Conservation (phyloP, 2,329 filamentous ascomycete genomes). For the Aspergillus versicolor region DNA sequence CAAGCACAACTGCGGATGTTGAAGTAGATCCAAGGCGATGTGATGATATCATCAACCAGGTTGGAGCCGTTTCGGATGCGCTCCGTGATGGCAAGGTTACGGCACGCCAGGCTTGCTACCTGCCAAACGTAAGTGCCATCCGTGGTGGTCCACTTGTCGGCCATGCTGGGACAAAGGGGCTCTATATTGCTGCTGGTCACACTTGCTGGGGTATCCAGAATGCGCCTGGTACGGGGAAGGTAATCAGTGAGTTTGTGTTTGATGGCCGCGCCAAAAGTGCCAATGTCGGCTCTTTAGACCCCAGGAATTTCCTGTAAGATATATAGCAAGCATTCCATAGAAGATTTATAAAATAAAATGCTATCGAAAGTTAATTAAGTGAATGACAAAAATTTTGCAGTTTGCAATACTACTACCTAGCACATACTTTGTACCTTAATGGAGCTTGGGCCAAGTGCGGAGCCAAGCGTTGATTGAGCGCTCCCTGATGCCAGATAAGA, state of each 20-base stretch:
- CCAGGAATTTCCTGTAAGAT: constrained; percentile 52
- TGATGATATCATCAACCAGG: constrained; percentile 81
- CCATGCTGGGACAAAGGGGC: constrained; percentile 66
- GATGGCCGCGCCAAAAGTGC: constrained; percentile 70
- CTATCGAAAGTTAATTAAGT: too few species aligned
- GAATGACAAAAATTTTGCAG: too few species aligned
- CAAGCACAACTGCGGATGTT: constrained; percentile 72
- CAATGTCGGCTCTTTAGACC: constrained; percentile 65
- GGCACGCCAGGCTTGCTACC: constrained; percentile 84
- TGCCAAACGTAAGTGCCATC: constrained; percentile 67
- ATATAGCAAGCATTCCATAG: background rate
- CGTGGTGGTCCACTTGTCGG: constrained; percentile 76
- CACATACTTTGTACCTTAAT: background rate
- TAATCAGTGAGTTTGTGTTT: constrained; percentile 77
- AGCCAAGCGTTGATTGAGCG: constrained; percentile 26
- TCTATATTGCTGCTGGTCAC: constrained; percentile 84
- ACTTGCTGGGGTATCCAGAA: constrained; percentile 99
- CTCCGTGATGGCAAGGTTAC: constrained; percentile 69
- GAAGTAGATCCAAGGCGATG: constrained; percentile 72
- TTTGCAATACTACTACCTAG: too few species aligned
- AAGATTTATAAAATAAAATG: background rate
- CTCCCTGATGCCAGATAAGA: constrained; percentile 23
- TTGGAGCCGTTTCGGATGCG: constrained; percentile 55
- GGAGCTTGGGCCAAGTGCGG: constrained; percentile 35
- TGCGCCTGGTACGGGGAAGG: constrained; percentile 78